These are phyloP conservation scores for Polyporus tsugae DNA, from an alignment of 1,284 basidiomycete genomes.

Conservation along the genomic window DNA sequence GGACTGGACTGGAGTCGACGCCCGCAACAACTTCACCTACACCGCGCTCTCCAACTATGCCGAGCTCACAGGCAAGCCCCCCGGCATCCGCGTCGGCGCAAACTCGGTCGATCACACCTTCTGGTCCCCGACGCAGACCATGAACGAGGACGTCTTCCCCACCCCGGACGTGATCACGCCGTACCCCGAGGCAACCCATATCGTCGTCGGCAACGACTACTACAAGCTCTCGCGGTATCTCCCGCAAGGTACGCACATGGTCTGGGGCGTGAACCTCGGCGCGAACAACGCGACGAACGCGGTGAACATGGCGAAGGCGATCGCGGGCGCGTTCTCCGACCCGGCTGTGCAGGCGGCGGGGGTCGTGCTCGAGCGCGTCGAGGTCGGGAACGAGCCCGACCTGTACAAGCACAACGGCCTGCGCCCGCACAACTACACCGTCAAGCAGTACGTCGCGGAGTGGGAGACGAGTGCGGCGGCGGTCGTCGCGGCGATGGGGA, in stretches of 20 bases:
- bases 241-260: slow-evolving; percentile 62
- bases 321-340: slow-evolving; percentile 59
- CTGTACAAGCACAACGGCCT: slow-evolving; percentile 61
- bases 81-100: slow-evolving; percentile 67
- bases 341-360: slow-evolving; percentile 50
- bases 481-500: slow-evolving; percentile 43
- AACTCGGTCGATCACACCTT: slow-evolving; percentile 69
- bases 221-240: slow-evolving; percentile 63
- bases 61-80: slow-evolving; percentile 56
- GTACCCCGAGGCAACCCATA: slow-evolving; percentile 66
- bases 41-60: slow-evolving; percentile 64
- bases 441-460: slow-evolving; percentile 61
- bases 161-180: slow-evolving; percentile 55
- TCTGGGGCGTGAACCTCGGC: slow-evolving; percentile 73
- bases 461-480: slow-evolving; percentile 44
- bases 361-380: slow-evolving; percentile 42
- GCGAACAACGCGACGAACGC: slow-evolving; percentile 62
- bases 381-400: slow-evolving; percentile 64
- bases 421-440: slow-evolving; percentile 53
- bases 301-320: slow-evolving; percentile 62
- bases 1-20: slow-evolving; percentile 63
- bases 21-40: slow-evolving; percentile 61
- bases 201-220: slow-evolving; percentile 64
- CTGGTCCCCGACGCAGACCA: slow-evolving; percentile 57
- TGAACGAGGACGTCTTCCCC: slow-evolving; percentile 60